Evolutionary conservation across 202 grass and related monocot genomes (phyloP).

Genomic region (Schoenoplectus tabernaemontani): DNA sequence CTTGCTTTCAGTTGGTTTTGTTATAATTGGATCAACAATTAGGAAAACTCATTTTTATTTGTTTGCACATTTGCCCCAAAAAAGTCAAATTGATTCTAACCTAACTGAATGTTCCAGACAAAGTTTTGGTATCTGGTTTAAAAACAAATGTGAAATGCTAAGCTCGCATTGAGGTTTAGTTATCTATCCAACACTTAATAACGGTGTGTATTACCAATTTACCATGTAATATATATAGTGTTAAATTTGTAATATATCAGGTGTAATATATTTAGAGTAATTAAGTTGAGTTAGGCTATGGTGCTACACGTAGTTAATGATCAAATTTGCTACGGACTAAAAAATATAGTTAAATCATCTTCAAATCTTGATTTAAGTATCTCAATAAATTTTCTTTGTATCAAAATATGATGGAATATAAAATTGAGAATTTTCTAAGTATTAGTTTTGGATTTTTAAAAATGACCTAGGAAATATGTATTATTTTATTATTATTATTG

Average conservation of each 20-base stretch:
- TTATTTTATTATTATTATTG: no score
- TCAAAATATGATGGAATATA: no score
- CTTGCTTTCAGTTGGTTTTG: not conserved
- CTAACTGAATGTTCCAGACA: not conserved
- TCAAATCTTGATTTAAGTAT: no score
- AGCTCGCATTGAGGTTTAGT: not conserved
- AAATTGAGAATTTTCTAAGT: no score
- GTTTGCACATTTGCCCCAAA: not conserved
- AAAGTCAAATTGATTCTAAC: not conserved
- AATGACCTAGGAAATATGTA: no score
- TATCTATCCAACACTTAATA: not conserved
- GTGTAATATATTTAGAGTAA: not conserved
- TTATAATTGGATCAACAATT: not conserved
- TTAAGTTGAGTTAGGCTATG: no score
- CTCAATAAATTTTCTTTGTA: no score
- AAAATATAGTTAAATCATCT: no score
- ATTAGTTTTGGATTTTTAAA: no score
- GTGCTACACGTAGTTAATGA: no score
- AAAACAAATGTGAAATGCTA: not conserved
- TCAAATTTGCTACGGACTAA: no score
- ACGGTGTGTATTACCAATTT: not conserved
- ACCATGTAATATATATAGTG: not conserved
- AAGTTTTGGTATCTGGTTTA: not conserved
- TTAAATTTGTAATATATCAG: not conserved
- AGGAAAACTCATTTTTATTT: not conserved